Base-by-base conservation (phyloP, 306 rosid genomes). In the Biancaea sappan region DNA sequence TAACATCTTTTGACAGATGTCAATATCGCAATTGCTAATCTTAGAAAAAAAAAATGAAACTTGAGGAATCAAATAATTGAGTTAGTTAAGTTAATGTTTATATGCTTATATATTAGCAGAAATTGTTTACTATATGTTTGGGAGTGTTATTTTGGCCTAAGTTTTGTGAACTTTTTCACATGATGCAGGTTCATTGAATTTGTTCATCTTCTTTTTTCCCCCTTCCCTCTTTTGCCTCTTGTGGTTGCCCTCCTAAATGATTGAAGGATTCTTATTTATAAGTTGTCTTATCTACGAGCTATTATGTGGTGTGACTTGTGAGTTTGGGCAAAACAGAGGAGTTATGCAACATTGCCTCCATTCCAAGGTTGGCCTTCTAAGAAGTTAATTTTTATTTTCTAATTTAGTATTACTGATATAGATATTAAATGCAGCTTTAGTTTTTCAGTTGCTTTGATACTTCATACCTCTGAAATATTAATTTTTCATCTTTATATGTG, bases 271-370 rank as follows among this genome's bases (percentile, higher is more conserved):
- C 71, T 56, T 29, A 68, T 32, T 82, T 78, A 77, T 81, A 95
- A 98, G 99, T 66, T 95, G 98, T 80, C 90, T 95, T 52, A 95
- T 95, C 64, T 84, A 92, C 35, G 99, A 95, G 85, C 92, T 95
- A 51, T 95, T 95, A 80, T 92, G 98, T 75, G 93, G 97, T 72
- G 37, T 81, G n/a, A n/a, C n/a, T n/a, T n/a, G n/a, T n/a, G 56
- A 95, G 81, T 85, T 88, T 95, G 82, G 82, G 84, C 61, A 95
- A 89, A 92, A 95, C 99, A 11, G 99, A 95, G 79, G 99, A 94
- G 83, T 86, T 94, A 72, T 93, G 96, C 15, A 90, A 92, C 86
- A 95, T 90, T 68, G 88, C 79, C 48, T 86, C 89, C 73, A 95
- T 95, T 82, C 99, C 73, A 92, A 92, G 99, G 98, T 94, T 80